A percentile compares a stretch with the other conserved stretches of the same genome.
These are phyloP conservation scores for Catunica adiposa DNA, from an alignment of 2,329 filamentous ascomycete species.

Conservation along the genomic window DNA sequence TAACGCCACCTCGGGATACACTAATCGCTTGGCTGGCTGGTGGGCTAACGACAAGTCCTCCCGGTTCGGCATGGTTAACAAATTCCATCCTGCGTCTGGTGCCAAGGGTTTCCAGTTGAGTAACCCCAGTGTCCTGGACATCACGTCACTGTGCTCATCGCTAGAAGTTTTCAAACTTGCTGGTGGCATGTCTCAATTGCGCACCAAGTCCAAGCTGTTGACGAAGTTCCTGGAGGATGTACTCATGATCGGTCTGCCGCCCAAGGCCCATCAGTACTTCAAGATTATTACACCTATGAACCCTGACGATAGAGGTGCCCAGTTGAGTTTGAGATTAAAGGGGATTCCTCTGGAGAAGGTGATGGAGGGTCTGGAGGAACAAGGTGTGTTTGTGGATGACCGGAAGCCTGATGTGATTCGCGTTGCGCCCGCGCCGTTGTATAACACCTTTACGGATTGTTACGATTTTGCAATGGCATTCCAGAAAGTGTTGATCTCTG, in stretches of 20 bases:
- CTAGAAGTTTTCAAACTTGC: constrained; percentile 54
- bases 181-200: constrained; percentile 41
- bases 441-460: constrained; percentile 56
- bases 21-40: constrained; percentile 62
- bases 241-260: constrained; percentile 24
- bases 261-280: constrained; percentile 24
- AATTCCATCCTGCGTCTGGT: constrained; percentile 59
- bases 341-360: constrained; percentile 43
- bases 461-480: constrained; percentile 21
- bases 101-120: constrained; percentile 73
- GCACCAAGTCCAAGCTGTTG: constrained; percentile 48
- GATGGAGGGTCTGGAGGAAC: constrained; percentile 41
- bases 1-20: constrained; percentile 28
- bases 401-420: constrained; percentile 65
- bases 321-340: constrained; percentile 54
- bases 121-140: constrained; percentile 58
- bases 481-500: constrained; percentile 16
- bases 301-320: constrained; percentile 51
- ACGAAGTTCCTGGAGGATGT: constrained; percentile 58
- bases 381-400: constrained; percentile 62
- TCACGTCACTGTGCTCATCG: constrained; percentile 53
- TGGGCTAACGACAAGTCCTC: constrained; percentile 66
- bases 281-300: constrained; percentile 49
- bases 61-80: constrained; percentile 71
- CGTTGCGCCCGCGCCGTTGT: constrained; percentile 63